These are phyloP conservation scores for Lipomyces japonicus DNA, from an alignment of 805 yeast genomes.

Conservation along the genomic window DNA sequence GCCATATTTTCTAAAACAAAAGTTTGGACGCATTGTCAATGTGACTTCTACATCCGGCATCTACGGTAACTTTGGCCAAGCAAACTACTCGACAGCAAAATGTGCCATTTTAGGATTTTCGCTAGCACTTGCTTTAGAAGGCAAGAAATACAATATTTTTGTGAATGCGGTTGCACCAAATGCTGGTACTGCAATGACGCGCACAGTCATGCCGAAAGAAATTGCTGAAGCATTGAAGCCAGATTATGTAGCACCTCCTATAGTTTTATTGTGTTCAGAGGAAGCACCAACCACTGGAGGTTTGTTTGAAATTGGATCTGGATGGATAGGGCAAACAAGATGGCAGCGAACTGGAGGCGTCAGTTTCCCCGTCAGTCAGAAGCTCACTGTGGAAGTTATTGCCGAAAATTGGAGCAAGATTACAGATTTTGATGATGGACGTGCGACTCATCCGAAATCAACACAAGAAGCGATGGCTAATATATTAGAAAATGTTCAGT, in stretches of 20 bases:
- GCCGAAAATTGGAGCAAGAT: constrained; percentile 63
- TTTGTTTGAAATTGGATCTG: constrained; percentile 90
- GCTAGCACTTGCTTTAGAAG: constrained; percentile 85
- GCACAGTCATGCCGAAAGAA: constrained; percentile 72
- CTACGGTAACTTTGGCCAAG: constrained; percentile 96
- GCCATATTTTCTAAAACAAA: constrained; percentile 80
- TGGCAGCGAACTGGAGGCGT: constrained; percentile 93
- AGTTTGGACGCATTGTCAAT: constrained; percentile 77
- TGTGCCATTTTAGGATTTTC: constrained; percentile 82
- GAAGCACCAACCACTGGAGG: constrained; percentile 72
- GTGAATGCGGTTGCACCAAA: constrained; percentile 92
- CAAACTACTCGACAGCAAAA: constrained; percentile 93
- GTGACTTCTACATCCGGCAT: constrained; percentile 95
- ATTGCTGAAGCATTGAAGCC: constrained; percentile 84
- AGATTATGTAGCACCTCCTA: constrained; percentile 83
- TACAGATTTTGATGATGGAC: constrained; percentile 56
- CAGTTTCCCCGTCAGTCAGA: constrained; percentile 45
- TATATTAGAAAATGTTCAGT: constrained; percentile 52
- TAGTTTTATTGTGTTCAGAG: constrained; percentile 74
- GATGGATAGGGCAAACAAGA: constrained; percentile 92
- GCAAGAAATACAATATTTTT: constrained; percentile 68
- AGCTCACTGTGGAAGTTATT: constrained; percentile 64
- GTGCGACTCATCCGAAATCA: constrained; percentile 54
- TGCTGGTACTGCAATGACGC: constrained; percentile 97
- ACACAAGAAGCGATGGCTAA: constrained; percentile 78